Evolutionary conservation across 2,329 filamentous ascomycete genomes (phyloP).

Genomic region (Scedosporium aurantiacum): DNA sequence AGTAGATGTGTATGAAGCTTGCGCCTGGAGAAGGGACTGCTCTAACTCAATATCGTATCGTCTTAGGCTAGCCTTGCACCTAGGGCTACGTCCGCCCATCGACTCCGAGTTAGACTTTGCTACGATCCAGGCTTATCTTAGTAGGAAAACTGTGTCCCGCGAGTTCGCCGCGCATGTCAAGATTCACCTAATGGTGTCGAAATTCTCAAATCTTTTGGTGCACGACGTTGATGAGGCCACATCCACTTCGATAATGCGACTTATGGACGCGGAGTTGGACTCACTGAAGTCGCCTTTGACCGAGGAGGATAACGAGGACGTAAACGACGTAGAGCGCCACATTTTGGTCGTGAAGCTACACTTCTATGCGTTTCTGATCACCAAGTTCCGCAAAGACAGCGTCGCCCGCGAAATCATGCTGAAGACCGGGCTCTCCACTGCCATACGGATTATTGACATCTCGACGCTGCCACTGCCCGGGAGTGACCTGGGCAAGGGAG

Average conservation of each 20-base stretch:
- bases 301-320: conserved; percentile 13
- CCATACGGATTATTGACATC: conserved; percentile 17
- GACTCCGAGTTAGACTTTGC: conserved; percentile 17
- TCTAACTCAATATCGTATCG: neutral
- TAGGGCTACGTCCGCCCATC: conserved; percentile 17
- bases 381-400: conserved; percentile 10
- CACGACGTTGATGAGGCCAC: conserved; percentile 16
- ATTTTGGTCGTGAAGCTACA: conserved; percentile 18
- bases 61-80: conserved; percentile 18
- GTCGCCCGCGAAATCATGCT: conserved; percentile 16
- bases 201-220: conserved; percentile 16
- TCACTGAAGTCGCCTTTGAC: conserved; percentile 13
- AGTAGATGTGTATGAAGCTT: conserved; percentile 4
- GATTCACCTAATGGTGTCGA: conserved; percentile 15
- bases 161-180: conserved; percentile 17
- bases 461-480: conserved; percentile 13
- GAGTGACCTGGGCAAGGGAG: conserved; percentile 7
- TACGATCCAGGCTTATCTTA: conserved; percentile 13
- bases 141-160: conserved; percentile 13
- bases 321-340: conserved; percentile 14
- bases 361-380: conserved; percentile 17
- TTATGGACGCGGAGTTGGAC: conserved; percentile 18
- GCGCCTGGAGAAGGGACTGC: no score
- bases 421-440: conserved; percentile 15
- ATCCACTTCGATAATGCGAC: conserved; percentile 17